Evolutionary conservation across 805 yeast genomes (phyloP), one percentile per base, ranked within the genome.

Genomic region (Candida montana): DNA sequence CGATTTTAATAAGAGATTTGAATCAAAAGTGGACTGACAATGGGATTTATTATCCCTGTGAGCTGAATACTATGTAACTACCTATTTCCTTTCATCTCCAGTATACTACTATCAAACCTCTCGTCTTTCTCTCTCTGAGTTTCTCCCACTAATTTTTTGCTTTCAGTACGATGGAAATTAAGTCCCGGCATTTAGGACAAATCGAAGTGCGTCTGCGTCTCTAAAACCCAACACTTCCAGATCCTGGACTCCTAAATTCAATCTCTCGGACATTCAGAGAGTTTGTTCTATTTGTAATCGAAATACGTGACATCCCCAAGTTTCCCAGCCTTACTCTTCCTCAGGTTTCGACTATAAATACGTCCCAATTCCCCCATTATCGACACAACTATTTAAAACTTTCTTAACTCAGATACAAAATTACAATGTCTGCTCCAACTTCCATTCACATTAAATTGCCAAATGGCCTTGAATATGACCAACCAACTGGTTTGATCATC

Each of bases 401-500:
- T 8, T 13, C 31, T 15, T 15, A 28, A 28, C 21, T 15, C 21
- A 13, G n/a, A 8, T 26, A 26, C 29, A 11, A 26, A 8, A 8
- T 13, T 11, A 37, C 6, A 33, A 41, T 41, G 45, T 41, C 45
- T 37, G 41, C 30, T 28, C 38, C 45, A 37, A 33, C 38, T 3
- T 41, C 72, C 4, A 67, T 69, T 9, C 65, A 65, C 27, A 62
- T 82, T 49, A 73, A 71, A 8, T 65, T 80, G 46, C 89, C 90
- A 47, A 81, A 79, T 49, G 90, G 90, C 21, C 51, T 66, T 26
- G 65, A 70, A 28, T 83, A 82, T 58, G 71, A 77, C 39, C 95
- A 85, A 68, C 96, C 96, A 54, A 81, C 84, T 10, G 96, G 96
- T 49, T 68, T 90, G 54, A 90, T 86, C 72, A 87, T 90, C 62